Percentiles rank a stretch among this genome's conserved stretches.
Evolutionary conservation across 345 rosid species (phyloP).

Genomic region (Arabidopsis arenosa): DNA sequence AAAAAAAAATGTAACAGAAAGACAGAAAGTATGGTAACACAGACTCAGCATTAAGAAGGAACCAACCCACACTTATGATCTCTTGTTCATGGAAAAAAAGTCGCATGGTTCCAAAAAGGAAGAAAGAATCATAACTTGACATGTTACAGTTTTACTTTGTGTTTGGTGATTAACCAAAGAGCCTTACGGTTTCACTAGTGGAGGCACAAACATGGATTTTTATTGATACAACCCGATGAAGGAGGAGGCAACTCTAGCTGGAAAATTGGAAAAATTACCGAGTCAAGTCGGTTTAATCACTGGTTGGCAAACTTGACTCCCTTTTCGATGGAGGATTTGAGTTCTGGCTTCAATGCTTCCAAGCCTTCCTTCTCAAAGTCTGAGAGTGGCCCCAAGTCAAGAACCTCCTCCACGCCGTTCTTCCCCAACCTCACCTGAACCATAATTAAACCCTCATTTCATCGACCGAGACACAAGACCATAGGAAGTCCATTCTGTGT

Average conservation of each 20-base stretch:
- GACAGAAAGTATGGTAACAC: not conserved
- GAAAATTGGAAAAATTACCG: constrained; percentile 33
- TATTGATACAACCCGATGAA: constrained; percentile 30
- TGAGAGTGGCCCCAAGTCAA: constrained; percentile 62
- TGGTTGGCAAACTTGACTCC: constrained; percentile 54
- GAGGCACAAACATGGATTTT: constrained; percentile 29
- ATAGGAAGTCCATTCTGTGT: not conserved
- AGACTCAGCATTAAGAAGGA: not conserved
- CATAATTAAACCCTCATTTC: constrained; percentile 26
- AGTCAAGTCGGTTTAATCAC: constrained; percentile 24
- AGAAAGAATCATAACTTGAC: constrained; percentile 7
- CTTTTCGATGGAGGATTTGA: constrained; percentile 51
- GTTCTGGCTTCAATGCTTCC: constrained; percentile 70
- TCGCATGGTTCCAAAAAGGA: not conserved
- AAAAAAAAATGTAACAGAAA: not conserved
- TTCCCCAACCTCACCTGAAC: constrained; percentile 73
- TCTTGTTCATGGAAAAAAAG: constrained; percentile 12
- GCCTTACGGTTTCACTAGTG: constrained; percentile 25
- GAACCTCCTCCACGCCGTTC: constrained; percentile 67
- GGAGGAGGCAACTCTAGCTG: constrained; percentile 21
- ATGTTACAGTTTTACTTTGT: constrained; percentile 17
- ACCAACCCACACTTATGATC: constrained; percentile 12
- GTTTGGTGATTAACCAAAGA: constrained; percentile 15
- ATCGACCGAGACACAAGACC: not conserved
- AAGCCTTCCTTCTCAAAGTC: constrained; percentile 64